Base-by-base conservation (phyloP, 2,329 filamentous ascomycete species). In the Ilyonectria destructans region DNA sequence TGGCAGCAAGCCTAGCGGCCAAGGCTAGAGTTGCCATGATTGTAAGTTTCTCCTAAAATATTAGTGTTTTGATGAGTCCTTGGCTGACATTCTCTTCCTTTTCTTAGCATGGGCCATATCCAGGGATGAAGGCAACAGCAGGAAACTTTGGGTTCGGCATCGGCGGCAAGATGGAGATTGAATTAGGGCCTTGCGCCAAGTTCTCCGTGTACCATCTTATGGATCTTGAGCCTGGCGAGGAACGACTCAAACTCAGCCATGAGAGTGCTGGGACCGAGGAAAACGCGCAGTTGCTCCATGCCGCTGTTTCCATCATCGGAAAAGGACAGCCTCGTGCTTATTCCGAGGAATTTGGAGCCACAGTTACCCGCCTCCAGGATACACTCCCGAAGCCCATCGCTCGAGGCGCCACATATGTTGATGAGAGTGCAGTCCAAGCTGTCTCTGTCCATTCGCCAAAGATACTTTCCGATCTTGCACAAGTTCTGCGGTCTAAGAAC, bases 191-290 rank as follows among this genome's bases (percentile, higher is more conserved):
- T 2, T 84, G 79, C 65, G 78, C 81, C 8, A 77, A 84, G 54
- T 87, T 87, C 69, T 83, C 77, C 8, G 71, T 87, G 2, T 88
- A 87, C 57, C 86, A 88, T 70, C 78, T 87, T 6, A 84, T 87
- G 79, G 79, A 83, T 4, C 73, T 85, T 2, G 71, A 77, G 1
- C 72, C 58, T 0, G 72, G 69, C 0, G 78, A 80, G 29, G 74
- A 80, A 21, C 54, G 67, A 3, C 56, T 78, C 1, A 10, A 15
- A 1, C 8, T 59, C 0, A 9, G 17, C 0, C 8, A n/a, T 1
- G n/a, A 37, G 1, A 35, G 6, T 12, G 13, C 2, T 0, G 7
- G 10, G 4, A 10, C 4, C 2, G 49, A 23, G 10, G 19, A 8
- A 2, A 12, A 60, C 6, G 56, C 49, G 0, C 15, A 58, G 0